These are phyloP conservation scores for Eragrostis curvula DNA, from an alignment of 176 grass and related monocot species.

Conservation along the genomic window DNA sequence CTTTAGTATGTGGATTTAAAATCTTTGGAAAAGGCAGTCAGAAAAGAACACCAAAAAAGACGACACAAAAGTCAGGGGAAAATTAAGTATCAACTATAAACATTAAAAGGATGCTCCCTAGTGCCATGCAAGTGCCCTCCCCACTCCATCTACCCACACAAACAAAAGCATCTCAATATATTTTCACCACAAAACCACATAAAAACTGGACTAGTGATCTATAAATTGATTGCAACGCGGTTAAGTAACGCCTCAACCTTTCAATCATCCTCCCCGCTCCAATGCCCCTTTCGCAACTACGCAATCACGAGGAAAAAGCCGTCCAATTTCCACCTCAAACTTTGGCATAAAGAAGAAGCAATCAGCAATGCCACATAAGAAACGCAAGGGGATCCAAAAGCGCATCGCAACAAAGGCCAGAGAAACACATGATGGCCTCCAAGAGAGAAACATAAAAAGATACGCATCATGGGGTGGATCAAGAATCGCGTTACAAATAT, in stretches of 20 bases:
- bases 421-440: constrained; percentile 27
- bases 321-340: constrained; percentile 30
- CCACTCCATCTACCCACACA: constrained; percentile 29
- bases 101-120: constrained; percentile 26
- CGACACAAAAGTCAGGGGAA: not conserved
- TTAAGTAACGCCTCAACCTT: not conserved
- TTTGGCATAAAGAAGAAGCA: constrained; percentile 9
- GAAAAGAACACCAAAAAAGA: constrained; percentile 5
- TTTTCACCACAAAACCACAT: not conserved
- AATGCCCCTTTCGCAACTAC: not conserved
- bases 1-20: constrained; percentile 29
- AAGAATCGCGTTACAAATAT: constrained; percentile 5
- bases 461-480: constrained; percentile 23
- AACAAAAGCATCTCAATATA: constrained; percentile 14
- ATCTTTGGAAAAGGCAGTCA: not conserved
- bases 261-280: not conserved
- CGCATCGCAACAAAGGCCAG: not conserved
- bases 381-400: constrained; percentile 8
- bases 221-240: not conserved
- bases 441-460: not conserved
- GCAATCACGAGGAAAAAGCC: constrained; percentile 29
- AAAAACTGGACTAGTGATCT: constrained; percentile 18
- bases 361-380: constrained; percentile 19
- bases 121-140: constrained; percentile 35
- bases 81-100: constrained; percentile 26